Evolutionary conservation across 257 asterid genomes (phyloP).

Genomic region (Penstemon davidsonii): DNA sequence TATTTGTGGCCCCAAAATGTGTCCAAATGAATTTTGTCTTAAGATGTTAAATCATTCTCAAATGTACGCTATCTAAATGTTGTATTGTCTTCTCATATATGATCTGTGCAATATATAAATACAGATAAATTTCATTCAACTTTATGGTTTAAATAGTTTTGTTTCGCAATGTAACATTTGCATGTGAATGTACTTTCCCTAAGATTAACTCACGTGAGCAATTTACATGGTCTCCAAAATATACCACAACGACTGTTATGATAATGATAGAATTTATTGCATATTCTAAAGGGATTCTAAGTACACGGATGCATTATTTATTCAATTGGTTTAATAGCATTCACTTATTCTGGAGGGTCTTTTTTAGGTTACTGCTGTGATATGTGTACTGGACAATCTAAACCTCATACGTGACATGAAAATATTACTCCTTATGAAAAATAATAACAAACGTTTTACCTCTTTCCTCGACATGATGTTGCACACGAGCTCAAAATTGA

Average conservation of each 20-base stretch:
- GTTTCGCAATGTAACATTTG: conserved; percentile 49
- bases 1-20: background rate
- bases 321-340: no score
- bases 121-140: conserved; percentile 26
- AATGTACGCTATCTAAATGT: conserved; percentile 4
- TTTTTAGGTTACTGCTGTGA: no score
- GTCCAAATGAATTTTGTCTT: conserved; percentile 21
- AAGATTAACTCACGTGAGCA: conserved; percentile 55
- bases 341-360: no score
- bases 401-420: no score
- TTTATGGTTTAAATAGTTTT: conserved; percentile 44
- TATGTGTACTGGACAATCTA: no score
- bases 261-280: conserved; percentile 25
- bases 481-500: no score
- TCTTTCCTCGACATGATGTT: no score
- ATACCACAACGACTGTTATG: conserved; percentile 14
- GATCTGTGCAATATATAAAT: conserved; percentile 13
- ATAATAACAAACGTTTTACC: no score
- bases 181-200: conserved; percentile 70
- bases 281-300: background rate
- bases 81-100: conserved; percentile 20
- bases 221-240: conserved; percentile 33
- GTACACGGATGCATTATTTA: no score
- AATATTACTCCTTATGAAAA: no score
- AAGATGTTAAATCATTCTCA: conserved; percentile 25